These are phyloP conservation scores for Aspergillus affinis DNA, from an alignment of 495 filamentous ascomycete species.

Conservation along the genomic window DNA sequence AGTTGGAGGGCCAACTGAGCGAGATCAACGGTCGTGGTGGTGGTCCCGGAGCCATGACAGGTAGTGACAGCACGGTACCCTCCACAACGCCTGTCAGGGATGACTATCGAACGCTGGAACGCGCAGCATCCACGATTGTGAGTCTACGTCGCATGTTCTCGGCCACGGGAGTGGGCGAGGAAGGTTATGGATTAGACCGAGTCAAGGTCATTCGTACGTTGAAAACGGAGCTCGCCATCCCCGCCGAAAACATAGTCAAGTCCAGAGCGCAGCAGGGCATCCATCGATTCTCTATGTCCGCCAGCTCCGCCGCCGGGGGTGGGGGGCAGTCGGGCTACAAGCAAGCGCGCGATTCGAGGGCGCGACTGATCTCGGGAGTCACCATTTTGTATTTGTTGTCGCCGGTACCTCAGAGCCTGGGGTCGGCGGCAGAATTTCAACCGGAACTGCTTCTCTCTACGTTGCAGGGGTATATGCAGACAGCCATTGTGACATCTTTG, in stretches of 20 bases:
- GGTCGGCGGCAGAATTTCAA: slow-evolving; percentile 36
- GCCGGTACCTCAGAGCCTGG: slow-evolving; percentile 42
- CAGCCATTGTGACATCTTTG: slow-evolving; percentile 70
- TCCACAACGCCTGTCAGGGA: slow-evolving; percentile 49
- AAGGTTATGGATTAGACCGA: slow-evolving; percentile 71
- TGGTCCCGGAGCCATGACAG: slow-evolving; percentile 4
- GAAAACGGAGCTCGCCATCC: slow-evolving; percentile 62
- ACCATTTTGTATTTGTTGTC: slow-evolving; percentile 82
- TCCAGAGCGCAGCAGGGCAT: slow-evolving; percentile 76
- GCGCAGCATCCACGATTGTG: slow-evolving; percentile 74
- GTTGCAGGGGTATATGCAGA: slow-evolving; percentile 77
- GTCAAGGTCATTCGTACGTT: slow-evolving; percentile 69
- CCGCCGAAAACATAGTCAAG: slow-evolving; percentile 67
- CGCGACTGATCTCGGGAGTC: slow-evolving; percentile 70
- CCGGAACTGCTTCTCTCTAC: slow-evolving; percentile 73
- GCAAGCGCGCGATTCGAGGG: slow-evolving; percentile 75
- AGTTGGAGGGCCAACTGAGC: slow-evolving; percentile 78
- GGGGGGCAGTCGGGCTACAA: slow-evolving; percentile 61
- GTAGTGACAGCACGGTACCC: slow-evolving; percentile 13
- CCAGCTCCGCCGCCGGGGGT: slow-evolving; percentile 42
- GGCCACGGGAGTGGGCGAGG: slow-evolving; percentile 60
- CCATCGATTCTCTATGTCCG: slow-evolving; percentile 78
- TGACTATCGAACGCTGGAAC: slow-evolving; percentile 74
- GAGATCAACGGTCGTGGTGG: slow-evolving; percentile 54
- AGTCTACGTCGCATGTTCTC: slow-evolving; percentile 70